Evolutionary conservation across 1,284 basidiomycete species (phyloP), one percentile per base, ranked within the genome.

Genomic region (Testicularia cyperi): DNA sequence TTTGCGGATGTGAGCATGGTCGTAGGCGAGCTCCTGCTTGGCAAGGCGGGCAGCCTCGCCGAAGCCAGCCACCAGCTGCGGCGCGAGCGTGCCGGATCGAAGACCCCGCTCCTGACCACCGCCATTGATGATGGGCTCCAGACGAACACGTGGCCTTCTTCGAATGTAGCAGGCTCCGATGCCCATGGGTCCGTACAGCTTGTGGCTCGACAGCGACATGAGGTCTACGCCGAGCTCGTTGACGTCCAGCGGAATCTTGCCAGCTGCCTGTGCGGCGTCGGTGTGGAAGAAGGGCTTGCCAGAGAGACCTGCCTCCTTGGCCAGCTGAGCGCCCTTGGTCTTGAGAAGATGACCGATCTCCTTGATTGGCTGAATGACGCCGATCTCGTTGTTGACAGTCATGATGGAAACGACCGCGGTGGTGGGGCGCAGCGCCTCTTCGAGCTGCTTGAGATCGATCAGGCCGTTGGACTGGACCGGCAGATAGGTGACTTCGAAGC

Each of bases 341-440:
- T 81, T 81, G 38, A 90, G 77, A 22, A 95, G 82, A 5, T 84
- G 83, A 19, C 92, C 94, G 62, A 99, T 98, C 78, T 97, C 92
- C 76, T 88, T 88, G 57, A 98, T 83, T 1, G 95, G 95, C 77
- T 98, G 95, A 56, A 99, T 95, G 55, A 97, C 92, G 36, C 95
- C 95, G 6, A 92, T 98, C 80, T 99, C 95, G 79, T 99, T 99
- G 81, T 99, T 99, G 57, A 99, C 94, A 4, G 89, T 85, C 95
- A 99, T 99, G 77, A 99, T 88, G 9, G 92, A 95, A 29, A 96
- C 86, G 8, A 96, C 79, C 6, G 86, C 86, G 1, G 92, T 84
- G 16, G 76, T 88, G 68, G 90, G 90, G 35, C 89, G 85, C 41
- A 96, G 88, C 22, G 91, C 86, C 2, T 81, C 82, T 72, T 89